phyloP scores from a whole-genome alignment of 495 filamentous ascomycete genomes.

The Trichoderma orchidacearum region DNA sequence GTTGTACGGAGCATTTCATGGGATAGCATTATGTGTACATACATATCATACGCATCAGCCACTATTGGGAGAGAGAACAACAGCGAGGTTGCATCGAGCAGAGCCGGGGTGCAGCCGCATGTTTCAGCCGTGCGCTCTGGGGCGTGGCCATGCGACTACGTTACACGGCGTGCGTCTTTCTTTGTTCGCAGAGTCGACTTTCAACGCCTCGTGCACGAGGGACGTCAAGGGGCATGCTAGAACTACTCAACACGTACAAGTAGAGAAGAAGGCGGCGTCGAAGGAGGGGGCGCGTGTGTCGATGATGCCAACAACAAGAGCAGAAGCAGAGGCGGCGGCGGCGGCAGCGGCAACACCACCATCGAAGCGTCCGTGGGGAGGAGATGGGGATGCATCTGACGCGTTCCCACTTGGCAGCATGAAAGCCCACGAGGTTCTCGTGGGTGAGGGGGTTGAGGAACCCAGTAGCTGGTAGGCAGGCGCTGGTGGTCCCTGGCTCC shows the following conservation, averaged over 20 bases:
- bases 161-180: not conserved
- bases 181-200: not conserved
- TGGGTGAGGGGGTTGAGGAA: no score
- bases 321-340: not conserved
- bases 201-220: no score
- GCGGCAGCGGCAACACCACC: not conserved
- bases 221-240: not conserved
- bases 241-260: not conserved
- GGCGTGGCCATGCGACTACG: not conserved
- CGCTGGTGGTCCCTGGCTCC: no score
- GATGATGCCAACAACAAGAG: not conserved
- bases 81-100: not conserved
- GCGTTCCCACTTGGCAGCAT: no score
- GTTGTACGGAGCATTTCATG: no score
- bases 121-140: not conserved
- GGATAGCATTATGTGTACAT: no score
- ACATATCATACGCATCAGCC: no score
- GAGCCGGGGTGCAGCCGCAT: not conserved
- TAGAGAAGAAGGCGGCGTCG: not conserved
- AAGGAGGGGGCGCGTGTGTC: no score
- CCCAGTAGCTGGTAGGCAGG: no score
- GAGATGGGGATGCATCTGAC: no score
- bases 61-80: not conserved
- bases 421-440: no score
- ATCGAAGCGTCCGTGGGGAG: no score